Conservation (phyloP, 176 grass and related monocot species). For the Tillandsia leiboldiana region DNA sequence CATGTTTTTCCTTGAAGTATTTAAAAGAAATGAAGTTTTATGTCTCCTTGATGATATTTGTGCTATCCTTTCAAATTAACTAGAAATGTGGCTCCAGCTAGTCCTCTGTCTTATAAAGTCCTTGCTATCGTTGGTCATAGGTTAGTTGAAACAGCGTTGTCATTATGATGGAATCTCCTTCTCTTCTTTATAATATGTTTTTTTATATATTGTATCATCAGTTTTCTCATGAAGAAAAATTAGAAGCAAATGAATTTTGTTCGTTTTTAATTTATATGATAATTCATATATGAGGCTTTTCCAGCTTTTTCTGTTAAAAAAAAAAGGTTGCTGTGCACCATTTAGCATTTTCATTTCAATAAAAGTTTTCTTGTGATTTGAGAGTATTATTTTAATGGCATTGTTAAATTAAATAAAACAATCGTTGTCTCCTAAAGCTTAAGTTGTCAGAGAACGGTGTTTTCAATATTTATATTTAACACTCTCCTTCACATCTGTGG, state of each 20-base stretch:
- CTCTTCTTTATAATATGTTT: neutral
- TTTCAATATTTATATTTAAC: too few species aligned
- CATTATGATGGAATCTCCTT: neutral
- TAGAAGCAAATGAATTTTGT: neutral
- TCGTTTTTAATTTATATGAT: neutral
- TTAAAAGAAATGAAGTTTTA: too few species aligned
- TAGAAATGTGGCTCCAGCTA: too few species aligned
- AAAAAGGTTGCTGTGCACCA: neutral
- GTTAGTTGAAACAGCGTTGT: neutral
- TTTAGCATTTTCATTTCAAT: neutral
- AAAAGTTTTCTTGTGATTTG: neutral
- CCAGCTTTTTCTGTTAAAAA: neutral
- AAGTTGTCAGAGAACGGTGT: too few species aligned
- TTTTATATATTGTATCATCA: neutral
- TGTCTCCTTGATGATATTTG: too few species aligned
- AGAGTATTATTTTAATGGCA: neutral
- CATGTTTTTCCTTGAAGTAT: too few species aligned
- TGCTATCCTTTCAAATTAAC: too few species aligned
- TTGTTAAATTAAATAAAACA: too few species aligned
- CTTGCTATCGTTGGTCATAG: too few species aligned
- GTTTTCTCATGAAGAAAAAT: neutral
- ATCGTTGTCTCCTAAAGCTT: too few species aligned
- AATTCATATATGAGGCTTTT: neutral
- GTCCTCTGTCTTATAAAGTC: too few species aligned
- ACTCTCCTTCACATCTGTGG: too few species aligned